Evolutionary conservation across 352 stramenopile species (phyloP).

Genomic region (Phytophthora syringae): DNA sequence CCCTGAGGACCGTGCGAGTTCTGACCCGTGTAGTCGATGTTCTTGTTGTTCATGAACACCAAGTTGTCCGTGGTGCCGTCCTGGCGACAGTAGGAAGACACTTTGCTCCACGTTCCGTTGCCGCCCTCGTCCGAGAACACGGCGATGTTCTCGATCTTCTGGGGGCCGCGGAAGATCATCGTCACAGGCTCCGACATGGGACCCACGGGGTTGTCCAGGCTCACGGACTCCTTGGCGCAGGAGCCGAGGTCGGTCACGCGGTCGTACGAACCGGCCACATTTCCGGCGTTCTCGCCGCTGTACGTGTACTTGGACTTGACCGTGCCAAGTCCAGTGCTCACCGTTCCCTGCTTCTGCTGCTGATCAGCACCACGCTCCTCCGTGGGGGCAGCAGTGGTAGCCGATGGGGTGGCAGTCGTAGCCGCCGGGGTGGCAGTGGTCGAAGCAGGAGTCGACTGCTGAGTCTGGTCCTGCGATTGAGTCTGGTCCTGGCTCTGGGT

Average conservation of each 20-base stretch:
- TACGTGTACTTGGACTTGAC: conserved; percentile 63
- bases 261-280: conserved; percentile 54
- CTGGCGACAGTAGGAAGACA: conserved; percentile 59
- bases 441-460: conserved; percentile 4
- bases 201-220: conserved; percentile 54
- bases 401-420: conserved; percentile 1
- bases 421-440: conserved; percentile 1
- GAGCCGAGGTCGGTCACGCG: conserved; percentile 48
- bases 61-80: conserved; percentile 51
- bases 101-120: conserved; percentile 46
- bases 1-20: conserved; percentile 54
- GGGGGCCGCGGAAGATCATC: conserved; percentile 69
- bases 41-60: conserved; percentile 83
- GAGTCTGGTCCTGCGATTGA: conserved; percentile 14
- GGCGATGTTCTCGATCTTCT: conserved; percentile 68
- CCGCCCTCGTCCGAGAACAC: conserved; percentile 45
- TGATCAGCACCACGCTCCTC: conserved; percentile 30
- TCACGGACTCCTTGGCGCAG: conserved; percentile 51
- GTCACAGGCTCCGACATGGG: conserved; percentile 66
- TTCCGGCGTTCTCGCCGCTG: conserved; percentile 57
- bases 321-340: conserved; percentile 33
- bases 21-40: conserved; percentile 62
- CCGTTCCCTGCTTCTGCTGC: conserved; percentile 19
- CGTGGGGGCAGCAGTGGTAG: conserved; percentile 8
- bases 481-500: conserved; percentile 19